Evolutionary conservation across 139 green algal species (phyloP), one percentile per base, ranked within the genome.

Genomic region (Tetradesmus obliquus): DNA sequence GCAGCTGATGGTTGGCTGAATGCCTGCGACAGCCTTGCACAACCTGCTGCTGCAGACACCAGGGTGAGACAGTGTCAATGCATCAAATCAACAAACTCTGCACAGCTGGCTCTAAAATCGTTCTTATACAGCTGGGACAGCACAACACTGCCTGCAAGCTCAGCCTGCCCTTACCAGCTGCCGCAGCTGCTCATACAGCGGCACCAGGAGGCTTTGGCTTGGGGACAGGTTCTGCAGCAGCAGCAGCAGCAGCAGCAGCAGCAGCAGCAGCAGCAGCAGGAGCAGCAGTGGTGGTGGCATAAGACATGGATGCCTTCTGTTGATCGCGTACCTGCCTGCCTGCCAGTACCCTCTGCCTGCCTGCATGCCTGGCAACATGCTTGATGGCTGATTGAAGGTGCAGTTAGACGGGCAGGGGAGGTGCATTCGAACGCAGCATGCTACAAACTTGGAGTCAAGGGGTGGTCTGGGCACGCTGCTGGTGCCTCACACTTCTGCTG

Each of bases 161-260:
- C 32, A 45, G 32, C 32, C 32, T 45, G 32, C 32, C 32, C 82
- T 87, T 10, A 89, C 45, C 85, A 82, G 17, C 24, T 55, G 24
- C 6, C 82, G 45, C 45, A 89, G 24, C 85, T 89, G 53, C 55
- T 55, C 20, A 45, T 89, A 89, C 6, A 89, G 20, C 2, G 85
- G 85, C 62, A 89, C 85, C 45, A 89, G 66, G 15, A 89, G 17
- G 5, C 7, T 20, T 10, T 24, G 66, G 3, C 85, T 66, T 7
- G 85, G 85, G 1, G 80, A 85, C 45, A 85, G 51, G 24, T 79
- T 54, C 84, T 88, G 58, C 84, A 80, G 83, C 83, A 88, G 55
- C 58, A 88, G 15, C 54, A 54, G 58, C n/a, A 88, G 76, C 76
- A 88, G 54, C 84, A 60, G n/a, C 69, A 20, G 24, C 55, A 53